Evolutionary conservation across 2,329 filamentous ascomycete species (phyloP).

Genomic region (Sordariomycetes sp.): DNA sequence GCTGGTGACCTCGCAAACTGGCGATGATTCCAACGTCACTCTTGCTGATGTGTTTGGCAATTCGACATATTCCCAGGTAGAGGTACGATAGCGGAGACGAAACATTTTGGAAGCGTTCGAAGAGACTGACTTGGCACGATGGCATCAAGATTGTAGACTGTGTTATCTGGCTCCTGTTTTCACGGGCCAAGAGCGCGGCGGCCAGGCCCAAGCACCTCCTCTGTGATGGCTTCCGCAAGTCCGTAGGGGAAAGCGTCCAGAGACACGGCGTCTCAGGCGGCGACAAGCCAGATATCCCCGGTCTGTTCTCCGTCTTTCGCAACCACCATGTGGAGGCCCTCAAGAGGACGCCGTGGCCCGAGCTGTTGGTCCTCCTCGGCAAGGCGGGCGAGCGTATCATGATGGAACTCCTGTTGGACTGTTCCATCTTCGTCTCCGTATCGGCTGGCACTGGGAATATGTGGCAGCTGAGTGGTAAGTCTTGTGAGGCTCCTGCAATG

Average conservation of each 20-base stretch:
- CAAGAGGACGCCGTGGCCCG: slow-evolving; percentile 61
- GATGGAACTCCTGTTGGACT: slow-evolving; percentile 62
- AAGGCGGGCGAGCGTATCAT: slow-evolving; percentile 64
- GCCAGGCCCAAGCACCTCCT: slow-evolving; percentile 58
- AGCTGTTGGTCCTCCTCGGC: slow-evolving; percentile 62
- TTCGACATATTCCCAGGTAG: slow-evolving; percentile 42
- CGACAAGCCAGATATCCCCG: slow-evolving; percentile 40
- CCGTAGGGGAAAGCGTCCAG: background rate
- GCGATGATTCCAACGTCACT: slow-evolving; percentile 43
- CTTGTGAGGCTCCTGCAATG: background rate
- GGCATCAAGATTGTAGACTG: slow-evolving; percentile 56
- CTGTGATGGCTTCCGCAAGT: slow-evolving; percentile 63
- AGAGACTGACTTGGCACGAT: background rate
- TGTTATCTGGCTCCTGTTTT: slow-evolving; percentile 65
- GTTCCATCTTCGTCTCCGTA: slow-evolving; percentile 59
- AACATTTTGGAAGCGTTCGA: background rate
- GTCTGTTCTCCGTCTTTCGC: slow-evolving; percentile 46
- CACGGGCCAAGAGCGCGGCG: slow-evolving; percentile 29
- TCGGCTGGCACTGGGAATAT: slow-evolving; percentile 49
- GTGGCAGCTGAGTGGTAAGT: slow-evolving; percentile 64
- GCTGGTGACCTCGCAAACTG: slow-evolving; percentile 45
- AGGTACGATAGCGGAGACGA: slow-evolving; percentile 32
- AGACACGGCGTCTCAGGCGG: slow-evolving; percentile 9
- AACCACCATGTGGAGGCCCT: slow-evolving; percentile 61
- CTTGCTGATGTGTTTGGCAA: slow-evolving; percentile 31